phyloP scores from a whole-genome alignment of 164 flowering plant genomes.

The Magnolia kwangsiensis region DNA sequence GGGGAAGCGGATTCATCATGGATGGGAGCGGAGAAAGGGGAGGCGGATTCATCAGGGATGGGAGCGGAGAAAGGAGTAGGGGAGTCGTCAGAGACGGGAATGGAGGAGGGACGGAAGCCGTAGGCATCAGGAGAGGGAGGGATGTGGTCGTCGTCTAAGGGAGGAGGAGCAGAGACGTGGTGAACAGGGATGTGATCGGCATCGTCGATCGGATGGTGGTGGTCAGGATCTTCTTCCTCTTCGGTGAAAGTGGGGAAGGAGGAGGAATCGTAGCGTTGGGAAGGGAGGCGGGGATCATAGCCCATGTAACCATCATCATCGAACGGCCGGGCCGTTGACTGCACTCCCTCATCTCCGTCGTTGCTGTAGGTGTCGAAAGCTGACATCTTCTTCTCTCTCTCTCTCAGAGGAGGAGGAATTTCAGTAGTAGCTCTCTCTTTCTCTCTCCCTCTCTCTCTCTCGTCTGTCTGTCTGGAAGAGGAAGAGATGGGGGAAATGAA shows the following conservation, averaged over 20 bases:
- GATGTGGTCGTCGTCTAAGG: constrained; percentile 5
- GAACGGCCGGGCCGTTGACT: constrained; percentile 28
- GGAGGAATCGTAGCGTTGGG: constrained; percentile 37
- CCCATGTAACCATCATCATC: constrained; percentile 48
- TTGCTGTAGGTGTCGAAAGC: constrained; percentile 53
- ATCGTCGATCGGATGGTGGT: constrained; percentile 17
- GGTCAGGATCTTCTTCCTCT: constrained; percentile 15
- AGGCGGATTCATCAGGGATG: constrained; percentile 22
- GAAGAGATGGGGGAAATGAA: neutral
- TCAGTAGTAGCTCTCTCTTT: constrained; percentile 9
- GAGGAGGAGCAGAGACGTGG: constrained; percentile 21
- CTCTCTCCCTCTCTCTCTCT: constrained; percentile 6
- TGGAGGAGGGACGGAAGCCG: constrained; percentile 33
- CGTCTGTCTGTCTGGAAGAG: neutral
- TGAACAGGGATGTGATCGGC: constrained; percentile 56
- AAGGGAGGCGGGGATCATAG: constrained; percentile 37
- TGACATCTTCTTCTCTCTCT: constrained; percentile 15
- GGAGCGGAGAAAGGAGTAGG: constrained; percentile 30
- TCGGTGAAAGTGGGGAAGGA: constrained; percentile 28
- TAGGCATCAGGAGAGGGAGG: constrained; percentile 45
- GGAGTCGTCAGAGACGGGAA: constrained; percentile 24
- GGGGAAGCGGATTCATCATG: constrained; percentile 38
- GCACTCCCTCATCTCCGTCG: constrained; percentile 48
- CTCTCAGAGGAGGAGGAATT: neutral
- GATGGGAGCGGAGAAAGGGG: constrained; percentile 26